Base-by-base conservation (phyloP, 495 filamentous ascomycete species). In the Lasiosphaeriaceae sp. region DNA sequence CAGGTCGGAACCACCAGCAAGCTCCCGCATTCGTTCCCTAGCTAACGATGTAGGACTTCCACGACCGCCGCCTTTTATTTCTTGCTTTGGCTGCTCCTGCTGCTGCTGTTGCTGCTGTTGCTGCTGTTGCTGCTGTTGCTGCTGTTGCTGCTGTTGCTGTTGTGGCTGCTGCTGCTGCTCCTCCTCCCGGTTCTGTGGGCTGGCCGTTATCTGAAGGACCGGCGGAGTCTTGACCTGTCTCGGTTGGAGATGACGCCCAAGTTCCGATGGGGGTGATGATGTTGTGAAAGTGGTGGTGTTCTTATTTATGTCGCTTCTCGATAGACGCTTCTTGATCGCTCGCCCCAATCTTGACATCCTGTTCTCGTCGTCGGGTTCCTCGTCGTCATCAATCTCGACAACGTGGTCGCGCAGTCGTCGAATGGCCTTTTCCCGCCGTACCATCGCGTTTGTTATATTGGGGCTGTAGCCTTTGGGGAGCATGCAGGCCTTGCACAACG, bases 401-500 rank as follows among this genome's bases (percentile, higher is more conserved):
- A 67, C 50, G 3, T 57, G 60, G 2, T 67, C 65, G 3, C 70
- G 61, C 17, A 84, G 61, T 31, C 72, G 68, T 45, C 83, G 73
- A 6, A 82, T 65, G 9, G 77, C 77, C 8, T 84, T 77, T 69
- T 96, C 90, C 23, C 85, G 80, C 11, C 87, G 79, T 6, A 94
- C 89, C 83, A 94, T 92, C 20, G 79, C 77, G 64, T 93, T 93
- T n/a, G 90, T 95, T 31, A 95, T 81, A 2, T 75, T 74, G 1
- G 90, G 84, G 50, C 84, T 87, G 63, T 83, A 86, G 0, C 86
- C 85, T 3, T 65, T 64, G 2, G 88, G 80, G 4, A 96, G 71
- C 55, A 90, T 86, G 45, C 79, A 86, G 46, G 83, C 78, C 64
- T 96, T 96, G 76, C 93, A 97, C 50, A 96, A 71, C 1, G 93